Percentiles rank a stretch among this genome's conserved stretches.
Conservation (phyloP, 495 filamentous ascomycete genomes). For the Xylaria telfairii region DNA sequence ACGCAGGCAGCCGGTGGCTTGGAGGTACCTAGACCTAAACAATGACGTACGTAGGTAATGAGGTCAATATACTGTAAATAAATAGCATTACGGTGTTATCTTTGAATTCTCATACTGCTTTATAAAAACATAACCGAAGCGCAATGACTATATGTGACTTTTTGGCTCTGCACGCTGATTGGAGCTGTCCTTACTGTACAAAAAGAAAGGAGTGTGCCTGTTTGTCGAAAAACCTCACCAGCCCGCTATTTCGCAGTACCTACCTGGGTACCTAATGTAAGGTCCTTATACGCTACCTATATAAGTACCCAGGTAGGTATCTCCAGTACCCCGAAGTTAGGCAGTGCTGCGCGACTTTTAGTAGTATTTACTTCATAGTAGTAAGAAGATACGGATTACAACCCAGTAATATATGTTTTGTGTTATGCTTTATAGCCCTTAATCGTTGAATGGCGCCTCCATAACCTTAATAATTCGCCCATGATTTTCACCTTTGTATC, state of each 20-base stretch:
- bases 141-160: background rate
- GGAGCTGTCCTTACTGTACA: background rate
- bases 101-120: background rate
- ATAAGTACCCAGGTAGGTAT: too few relatives aligned
- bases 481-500: background rate
- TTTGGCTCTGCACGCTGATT: background rate
- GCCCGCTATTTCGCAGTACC: background rate
- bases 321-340: too few relatives aligned
- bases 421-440: background rate
- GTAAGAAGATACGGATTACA: too few relatives aligned
- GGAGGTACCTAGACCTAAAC: too few relatives aligned
- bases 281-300: background rate
- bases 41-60: too few relatives aligned
- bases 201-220: too few relatives aligned
- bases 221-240: background rate
- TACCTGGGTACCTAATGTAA: too few relatives aligned
- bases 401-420: too few relatives aligned
- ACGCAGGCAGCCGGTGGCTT: background rate
- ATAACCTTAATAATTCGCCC: background rate
- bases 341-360: background rate
- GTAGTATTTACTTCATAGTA: too few relatives aligned
- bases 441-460: background rate
- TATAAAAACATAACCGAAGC: background rate
- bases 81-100: too few relatives aligned
- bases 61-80: too few relatives aligned